phyloP scores from a whole-genome alignment of 768 basidiomycete species.

The Mycena alexandri region DNA sequence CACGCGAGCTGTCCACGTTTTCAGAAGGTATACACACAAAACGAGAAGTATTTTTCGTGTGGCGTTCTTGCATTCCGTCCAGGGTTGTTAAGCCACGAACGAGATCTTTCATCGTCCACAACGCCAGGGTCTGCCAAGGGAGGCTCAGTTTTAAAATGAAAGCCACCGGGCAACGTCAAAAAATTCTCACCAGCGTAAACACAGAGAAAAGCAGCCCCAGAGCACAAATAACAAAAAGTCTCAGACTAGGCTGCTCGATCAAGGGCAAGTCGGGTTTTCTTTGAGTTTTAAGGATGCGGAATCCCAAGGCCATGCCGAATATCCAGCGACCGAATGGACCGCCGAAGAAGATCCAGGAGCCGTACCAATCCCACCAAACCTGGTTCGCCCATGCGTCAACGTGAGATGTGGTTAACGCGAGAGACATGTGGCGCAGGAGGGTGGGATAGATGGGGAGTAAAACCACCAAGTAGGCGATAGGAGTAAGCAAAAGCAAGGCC shows the following conservation, averaged over 20 bases:
- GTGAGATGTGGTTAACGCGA: slow-evolving; percentile 47
- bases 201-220: slow-evolving; percentile 47
- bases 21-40: slow-evolving; percentile 45
- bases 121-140: slow-evolving; percentile 44
- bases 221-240: slow-evolving; percentile 44
- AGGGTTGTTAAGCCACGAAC: slow-evolving; percentile 52
- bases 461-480: slow-evolving; percentile 46
- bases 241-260: slow-evolving; percentile 54
- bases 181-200: slow-evolving; percentile 51
- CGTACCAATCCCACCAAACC: slow-evolving; percentile 59
- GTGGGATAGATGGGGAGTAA: slow-evolving; percentile 45
- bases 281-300: slow-evolving; percentile 44
- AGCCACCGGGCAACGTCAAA: no score
- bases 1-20: neutral
- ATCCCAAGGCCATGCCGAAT: slow-evolving; percentile 54
- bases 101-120: slow-evolving; percentile 43
- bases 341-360: slow-evolving; percentile 59
- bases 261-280: slow-evolving; percentile 39
- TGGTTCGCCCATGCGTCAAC: slow-evolving; percentile 44
- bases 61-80: slow-evolving; percentile 42
- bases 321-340: slow-evolving; percentile 59
- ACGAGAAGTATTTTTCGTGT: slow-evolving; percentile 13
- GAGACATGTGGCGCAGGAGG: slow-evolving; percentile 45
- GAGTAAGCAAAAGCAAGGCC: slow-evolving; percentile 47
- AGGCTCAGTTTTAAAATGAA: neutral